A percentile compares a stretch with the other conserved stretches of the same genome.
phyloP scores from a whole-genome alignment of 805 yeast genomes.

The Starmerella apis region DNA sequence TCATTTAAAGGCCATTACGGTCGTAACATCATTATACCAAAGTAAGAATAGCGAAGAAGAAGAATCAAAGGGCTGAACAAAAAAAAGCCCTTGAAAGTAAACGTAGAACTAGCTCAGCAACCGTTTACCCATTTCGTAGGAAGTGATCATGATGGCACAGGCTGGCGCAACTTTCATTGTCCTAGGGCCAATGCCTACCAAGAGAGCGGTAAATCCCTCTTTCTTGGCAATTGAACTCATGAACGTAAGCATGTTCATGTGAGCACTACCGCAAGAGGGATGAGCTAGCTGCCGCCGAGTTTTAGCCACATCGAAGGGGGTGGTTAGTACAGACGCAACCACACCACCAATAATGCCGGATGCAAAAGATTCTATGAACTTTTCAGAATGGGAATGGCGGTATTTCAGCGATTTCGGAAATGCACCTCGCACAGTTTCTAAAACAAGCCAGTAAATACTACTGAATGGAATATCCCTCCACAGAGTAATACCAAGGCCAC shows the following conservation, averaged over 20 bases:
- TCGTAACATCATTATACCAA: constrained; percentile 1
- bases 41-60: not conserved
- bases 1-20: constrained; percentile 3
- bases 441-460: constrained; percentile 86
- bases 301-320: constrained; percentile 96
- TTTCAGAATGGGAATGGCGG: constrained; percentile 17
- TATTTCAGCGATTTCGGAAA: constrained; percentile 6
- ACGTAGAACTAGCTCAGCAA: constrained; percentile 28
- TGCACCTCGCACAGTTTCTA: constrained; percentile 40
- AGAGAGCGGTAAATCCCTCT: constrained; percentile 80
- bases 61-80: not conserved
- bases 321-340: constrained; percentile 75
- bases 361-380: constrained; percentile 40
- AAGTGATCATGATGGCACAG: constrained; percentile 96
- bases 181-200: constrained; percentile 77
- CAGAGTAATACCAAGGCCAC: constrained; percentile 75
- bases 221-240: constrained; percentile 49
- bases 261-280: constrained; percentile 27
- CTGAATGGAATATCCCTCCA: constrained; percentile 98
- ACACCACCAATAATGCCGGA: constrained; percentile 80
- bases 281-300: constrained; percentile 72
- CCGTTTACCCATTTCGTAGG: constrained; percentile 80
- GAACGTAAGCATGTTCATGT: constrained; percentile 52
- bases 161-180: constrained; percentile 89
- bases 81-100: not conserved